Percentiles rank a stretch among this genome's conserved stretches.
These are phyloP conservation scores for Penicillium griseofulvum DNA, from an alignment of 2,329 filamentous ascomycete species.

Conservation along the genomic window DNA sequence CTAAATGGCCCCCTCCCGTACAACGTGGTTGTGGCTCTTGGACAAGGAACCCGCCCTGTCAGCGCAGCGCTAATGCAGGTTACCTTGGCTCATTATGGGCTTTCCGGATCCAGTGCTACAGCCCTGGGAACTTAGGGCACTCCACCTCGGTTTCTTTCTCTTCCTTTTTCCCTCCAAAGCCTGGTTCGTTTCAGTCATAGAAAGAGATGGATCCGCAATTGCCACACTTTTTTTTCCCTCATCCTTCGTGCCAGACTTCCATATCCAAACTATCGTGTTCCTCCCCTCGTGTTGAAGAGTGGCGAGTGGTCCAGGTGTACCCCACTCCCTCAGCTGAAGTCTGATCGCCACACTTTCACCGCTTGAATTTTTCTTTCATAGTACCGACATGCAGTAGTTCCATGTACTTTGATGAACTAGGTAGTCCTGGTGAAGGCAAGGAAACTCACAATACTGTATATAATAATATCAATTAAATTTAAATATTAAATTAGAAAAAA, in stretches of 20 bases:
- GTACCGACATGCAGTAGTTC: slow-evolving; percentile 24
- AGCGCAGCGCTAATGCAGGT: slow-evolving; percentile 39
- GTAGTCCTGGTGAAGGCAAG: neutral
- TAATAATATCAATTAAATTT: neutral
- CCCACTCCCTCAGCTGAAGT: slow-evolving; percentile 28
- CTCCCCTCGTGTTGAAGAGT: slow-evolving; percentile 15
- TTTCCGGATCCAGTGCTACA: slow-evolving; percentile 35
- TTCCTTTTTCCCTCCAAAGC: neutral
- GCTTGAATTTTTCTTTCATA: slow-evolving; percentile 11
- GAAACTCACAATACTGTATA: neutral
- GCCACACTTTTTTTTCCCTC: slow-evolving; percentile 7
- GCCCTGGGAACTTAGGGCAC: slow-evolving; percentile 36
- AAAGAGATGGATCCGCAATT: slow-evolving; percentile 16
- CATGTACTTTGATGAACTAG: slow-evolving; percentile 22
- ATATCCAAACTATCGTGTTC: neutral
- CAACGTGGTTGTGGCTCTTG: slow-evolving; percentile 28
- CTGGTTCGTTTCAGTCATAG: neutral
- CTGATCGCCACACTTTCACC: slow-evolving; percentile 28
- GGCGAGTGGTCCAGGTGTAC: slow-evolving; percentile 18
- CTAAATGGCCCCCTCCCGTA: slow-evolving; percentile 11
- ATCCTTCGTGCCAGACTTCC: neutral
- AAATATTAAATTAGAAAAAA: neutral
- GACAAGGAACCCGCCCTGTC: slow-evolving; percentile 26
- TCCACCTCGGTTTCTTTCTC: slow-evolving; percentile 21
- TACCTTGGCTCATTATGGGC: slow-evolving; percentile 32